Percentiles rank a stretch among this genome's conserved stretches.
Evolutionary conservation across 306 rosid genomes (phyloP).

Genomic region (Inga laurina): DNA sequence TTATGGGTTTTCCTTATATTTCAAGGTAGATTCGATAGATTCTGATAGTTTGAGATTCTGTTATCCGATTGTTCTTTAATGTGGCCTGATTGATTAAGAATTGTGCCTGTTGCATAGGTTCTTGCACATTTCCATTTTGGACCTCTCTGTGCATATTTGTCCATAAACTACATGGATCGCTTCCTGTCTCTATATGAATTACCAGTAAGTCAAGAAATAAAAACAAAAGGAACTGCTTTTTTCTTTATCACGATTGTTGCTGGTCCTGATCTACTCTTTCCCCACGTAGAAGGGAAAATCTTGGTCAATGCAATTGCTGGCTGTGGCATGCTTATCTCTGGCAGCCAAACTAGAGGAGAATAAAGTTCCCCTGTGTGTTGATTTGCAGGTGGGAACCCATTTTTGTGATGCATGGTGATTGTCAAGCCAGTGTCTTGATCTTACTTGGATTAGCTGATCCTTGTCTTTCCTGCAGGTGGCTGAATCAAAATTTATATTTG

Average conservation of each 20-base stretch:
- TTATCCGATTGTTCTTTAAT: conserved; percentile 20
- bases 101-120: conserved; percentile 54
- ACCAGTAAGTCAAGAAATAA: conserved; percentile 71
- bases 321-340: conserved; percentile 84
- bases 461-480: conserved; percentile 58
- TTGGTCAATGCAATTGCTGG: conserved; percentile 95
- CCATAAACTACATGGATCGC: conserved; percentile 89
- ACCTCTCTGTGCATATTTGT: conserved; percentile 75
- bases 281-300: conserved; percentile 61
- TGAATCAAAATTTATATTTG: conserved; percentile 77
- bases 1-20: not conserved
- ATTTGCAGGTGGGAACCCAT: conserved; percentile 68
- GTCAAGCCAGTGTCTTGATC: conserved; percentile 3
- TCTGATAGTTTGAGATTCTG: not conserved
- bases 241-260: not conserved
- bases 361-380: conserved; percentile 65
- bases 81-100: conserved; percentile 6
- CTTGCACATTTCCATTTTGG: conserved; percentile 78
- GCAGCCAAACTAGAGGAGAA: conserved; percentile 95
- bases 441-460: conserved; percentile 31
- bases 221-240: not conserved
- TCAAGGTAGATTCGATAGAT: conserved; percentile 20
- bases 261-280: conserved; percentile 40
- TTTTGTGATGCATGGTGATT: not conserved
- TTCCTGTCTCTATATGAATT: conserved; percentile 83